These are phyloP conservation scores for Fennellomyces sp. DNA, from an alignment of 371 early-diverging fungal species.

Conservation along the genomic window DNA sequence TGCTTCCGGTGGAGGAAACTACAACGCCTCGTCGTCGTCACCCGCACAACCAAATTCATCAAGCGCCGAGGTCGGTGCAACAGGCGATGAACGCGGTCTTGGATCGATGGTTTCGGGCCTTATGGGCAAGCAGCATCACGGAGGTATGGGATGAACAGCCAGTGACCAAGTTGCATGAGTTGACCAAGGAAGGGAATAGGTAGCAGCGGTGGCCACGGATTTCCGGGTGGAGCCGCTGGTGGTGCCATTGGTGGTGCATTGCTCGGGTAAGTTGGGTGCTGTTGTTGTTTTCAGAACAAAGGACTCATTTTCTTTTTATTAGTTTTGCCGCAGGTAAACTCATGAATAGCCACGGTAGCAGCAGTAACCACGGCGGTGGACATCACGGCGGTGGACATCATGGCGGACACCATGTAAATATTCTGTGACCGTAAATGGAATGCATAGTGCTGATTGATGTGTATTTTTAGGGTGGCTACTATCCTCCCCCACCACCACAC, in stretches of 20 bases:
- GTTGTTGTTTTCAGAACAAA: not conserved
- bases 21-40: not conserved
- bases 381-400: conserved; percentile 4
- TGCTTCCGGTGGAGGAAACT: conserved; percentile 1
- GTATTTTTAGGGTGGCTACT: conserved; percentile 19
- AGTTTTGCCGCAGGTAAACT: conserved; percentile 21
- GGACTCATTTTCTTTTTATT: not conserved
- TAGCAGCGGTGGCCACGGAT: conserved; percentile 1
- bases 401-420: conserved; percentile 4
- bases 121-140: conserved; percentile 16
- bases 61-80: conserved; percentile 10
- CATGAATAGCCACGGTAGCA: conserved; percentile 7
- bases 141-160: not conserved
- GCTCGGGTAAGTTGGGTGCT: conserved; percentile 30
- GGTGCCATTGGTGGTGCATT: conserved; percentile 22
- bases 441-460: no score
- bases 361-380: conserved; percentile 1
- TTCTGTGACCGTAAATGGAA: not conserved
- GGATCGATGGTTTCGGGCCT: conserved; percentile 22
- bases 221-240: conserved; percentile 13
- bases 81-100: conserved; percentile 20
- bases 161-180: not conserved
- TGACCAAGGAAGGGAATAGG: not conserved
- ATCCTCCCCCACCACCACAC: conserved; percentile 19
- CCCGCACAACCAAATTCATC: conserved; percentile 2